phyloP scores from a whole-genome alignment of 1,284 basidiomycete genomes.

The Acaromyces ingoldii region DNA sequence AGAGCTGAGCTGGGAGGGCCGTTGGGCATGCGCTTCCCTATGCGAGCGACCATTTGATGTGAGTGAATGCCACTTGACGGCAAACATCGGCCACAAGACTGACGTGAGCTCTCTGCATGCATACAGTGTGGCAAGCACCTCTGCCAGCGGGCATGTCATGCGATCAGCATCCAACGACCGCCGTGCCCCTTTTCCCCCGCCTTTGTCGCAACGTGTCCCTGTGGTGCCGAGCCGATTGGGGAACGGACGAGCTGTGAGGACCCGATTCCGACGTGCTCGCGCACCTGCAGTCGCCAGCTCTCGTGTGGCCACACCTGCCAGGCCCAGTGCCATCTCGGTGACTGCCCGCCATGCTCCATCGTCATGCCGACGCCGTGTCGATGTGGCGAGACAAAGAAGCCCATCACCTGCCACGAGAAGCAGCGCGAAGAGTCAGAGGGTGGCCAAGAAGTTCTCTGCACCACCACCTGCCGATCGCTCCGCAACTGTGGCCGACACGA shows the following conservation, averaged over 20 bases:
- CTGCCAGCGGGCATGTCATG: slow-evolving; percentile 38
- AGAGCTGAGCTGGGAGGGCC: slow-evolving; percentile 19
- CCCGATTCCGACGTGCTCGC: slow-evolving; percentile 38
- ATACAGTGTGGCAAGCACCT: slow-evolving; percentile 31
- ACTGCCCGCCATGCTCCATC: slow-evolving; percentile 41
- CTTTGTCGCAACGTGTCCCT: slow-evolving; percentile 37
- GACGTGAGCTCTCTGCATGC: neutral
- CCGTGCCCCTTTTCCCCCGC: slow-evolving; percentile 38
- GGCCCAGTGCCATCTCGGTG: slow-evolving; percentile 33
- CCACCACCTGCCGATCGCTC: slow-evolving; percentile 35
- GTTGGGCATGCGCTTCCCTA: slow-evolving; percentile 27
- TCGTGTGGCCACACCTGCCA: slow-evolving; percentile 40
- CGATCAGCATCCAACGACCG: slow-evolving; percentile 15
- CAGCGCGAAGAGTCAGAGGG: slow-evolving; percentile 25
- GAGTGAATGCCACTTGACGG: neutral
- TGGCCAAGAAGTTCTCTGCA: slow-evolving; percentile 35
- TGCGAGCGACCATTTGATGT: slow-evolving; percentile 30
- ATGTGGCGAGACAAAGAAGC: slow-evolving; percentile 44
- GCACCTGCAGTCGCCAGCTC: slow-evolving; percentile 26
- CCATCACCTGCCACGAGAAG: slow-evolving; percentile 25
- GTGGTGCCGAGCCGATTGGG: slow-evolving; percentile 27
- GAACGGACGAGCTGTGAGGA: slow-evolving; percentile 34
- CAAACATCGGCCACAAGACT: no score
- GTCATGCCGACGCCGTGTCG: slow-evolving; percentile 44
- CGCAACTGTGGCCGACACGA: slow-evolving; percentile 42